Percentiles rank a stretch among this genome's conserved stretches.
phyloP scores from a whole-genome alignment of 2,329 filamentous ascomycete species.

The Fusarium buharicum region DNA sequence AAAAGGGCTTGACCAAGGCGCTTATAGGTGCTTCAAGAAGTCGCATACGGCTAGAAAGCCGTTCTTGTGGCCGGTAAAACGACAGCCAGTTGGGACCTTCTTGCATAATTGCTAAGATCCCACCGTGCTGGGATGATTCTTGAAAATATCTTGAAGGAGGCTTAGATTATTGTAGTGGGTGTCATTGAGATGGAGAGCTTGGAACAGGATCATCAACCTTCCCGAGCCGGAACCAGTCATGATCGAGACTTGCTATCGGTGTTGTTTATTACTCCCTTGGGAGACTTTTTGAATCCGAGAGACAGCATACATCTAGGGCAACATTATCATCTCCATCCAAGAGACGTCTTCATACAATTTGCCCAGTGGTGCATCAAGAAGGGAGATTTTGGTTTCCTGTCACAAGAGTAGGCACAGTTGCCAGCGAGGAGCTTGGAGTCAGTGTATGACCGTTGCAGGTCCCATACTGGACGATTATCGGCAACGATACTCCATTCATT shows the following conservation, averaged over 20 bases:
- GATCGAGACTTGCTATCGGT: background rate
- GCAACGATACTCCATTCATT: too few species aligned
- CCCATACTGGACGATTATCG: too few species aligned
- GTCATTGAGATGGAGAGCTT: background rate
- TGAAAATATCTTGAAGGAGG: background rate
- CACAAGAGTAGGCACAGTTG: too few species aligned
- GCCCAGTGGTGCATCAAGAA: too few species aligned
- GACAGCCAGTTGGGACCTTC: background rate
- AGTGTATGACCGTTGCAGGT: too few species aligned
- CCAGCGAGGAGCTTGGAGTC: too few species aligned
- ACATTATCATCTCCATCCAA: too few species aligned
- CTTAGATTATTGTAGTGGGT: background rate
- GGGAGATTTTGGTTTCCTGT: too few species aligned
- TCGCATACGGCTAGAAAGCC: background rate
- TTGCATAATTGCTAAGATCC: background rate
- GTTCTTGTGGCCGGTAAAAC: too few species aligned
- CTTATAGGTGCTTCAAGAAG: conserved; percentile 1
- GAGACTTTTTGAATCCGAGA: background rate
- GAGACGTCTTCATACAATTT: too few species aligned
- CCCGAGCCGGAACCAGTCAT: too few species aligned
- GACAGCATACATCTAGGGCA: background rate
- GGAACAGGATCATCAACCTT: background rate
- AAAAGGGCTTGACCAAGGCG: background rate
- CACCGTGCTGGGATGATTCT: background rate
- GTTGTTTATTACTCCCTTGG: background rate